A percentile compares a stretch with the other conserved stretches of the same genome.
Evolutionary conservation across 2,329 filamentous ascomycete genomes (phyloP).

Genomic region (Colletotrichum euphorbiae): DNA sequence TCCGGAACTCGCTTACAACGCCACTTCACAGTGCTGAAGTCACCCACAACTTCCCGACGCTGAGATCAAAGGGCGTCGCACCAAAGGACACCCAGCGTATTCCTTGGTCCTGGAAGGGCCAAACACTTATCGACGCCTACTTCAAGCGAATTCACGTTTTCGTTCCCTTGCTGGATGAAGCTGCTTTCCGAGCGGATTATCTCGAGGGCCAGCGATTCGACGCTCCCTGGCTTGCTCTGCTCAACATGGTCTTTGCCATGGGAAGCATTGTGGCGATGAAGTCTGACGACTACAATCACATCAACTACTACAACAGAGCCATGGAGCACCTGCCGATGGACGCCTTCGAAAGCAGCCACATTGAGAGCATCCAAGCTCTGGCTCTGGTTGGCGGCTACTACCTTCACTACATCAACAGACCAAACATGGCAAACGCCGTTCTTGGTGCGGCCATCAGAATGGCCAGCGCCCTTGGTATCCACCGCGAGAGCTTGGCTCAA

Average conservation of each 20-base stretch:
- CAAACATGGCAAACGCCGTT: slow-evolving; percentile 80
- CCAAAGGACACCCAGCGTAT: slow-evolving; percentile 62
- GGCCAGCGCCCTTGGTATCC: slow-evolving; percentile 79
- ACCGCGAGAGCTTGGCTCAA: slow-evolving; percentile 68
- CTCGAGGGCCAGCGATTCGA: slow-evolving; percentile 68
- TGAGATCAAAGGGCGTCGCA: slow-evolving; percentile 56
- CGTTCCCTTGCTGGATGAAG: slow-evolving; percentile 79
- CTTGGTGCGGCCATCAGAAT: slow-evolving; percentile 78
- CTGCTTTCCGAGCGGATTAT: slow-evolving; percentile 72
- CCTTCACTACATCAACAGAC: slow-evolving; percentile 81
- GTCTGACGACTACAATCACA: slow-evolving; percentile 73
- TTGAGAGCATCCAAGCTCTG: slow-evolving; percentile 80
- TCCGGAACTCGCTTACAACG: slow-evolving; percentile 58
- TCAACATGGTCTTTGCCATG: slow-evolving; percentile 83
- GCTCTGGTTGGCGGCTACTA: slow-evolving; percentile 81
- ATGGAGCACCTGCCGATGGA: slow-evolving; percentile 75
- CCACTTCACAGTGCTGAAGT: slow-evolving; percentile 61
- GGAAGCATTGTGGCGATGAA: slow-evolving; percentile 77
- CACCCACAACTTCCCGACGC: slow-evolving; percentile 57
- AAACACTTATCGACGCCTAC: slow-evolving; percentile 79
- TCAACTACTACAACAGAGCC: slow-evolving; percentile 76
- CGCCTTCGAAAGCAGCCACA: slow-evolving; percentile 69
- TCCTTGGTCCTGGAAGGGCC: slow-evolving; percentile 72
- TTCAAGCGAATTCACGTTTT: slow-evolving; percentile 80
- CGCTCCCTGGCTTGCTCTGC: slow-evolving; percentile 75